Percentiles rank a stretch among this genome's conserved stretches.
These are phyloP conservation scores for Trichosanthes truncata DNA, from an alignment of 306 rosid genomes.

Conservation along the genomic window DNA sequence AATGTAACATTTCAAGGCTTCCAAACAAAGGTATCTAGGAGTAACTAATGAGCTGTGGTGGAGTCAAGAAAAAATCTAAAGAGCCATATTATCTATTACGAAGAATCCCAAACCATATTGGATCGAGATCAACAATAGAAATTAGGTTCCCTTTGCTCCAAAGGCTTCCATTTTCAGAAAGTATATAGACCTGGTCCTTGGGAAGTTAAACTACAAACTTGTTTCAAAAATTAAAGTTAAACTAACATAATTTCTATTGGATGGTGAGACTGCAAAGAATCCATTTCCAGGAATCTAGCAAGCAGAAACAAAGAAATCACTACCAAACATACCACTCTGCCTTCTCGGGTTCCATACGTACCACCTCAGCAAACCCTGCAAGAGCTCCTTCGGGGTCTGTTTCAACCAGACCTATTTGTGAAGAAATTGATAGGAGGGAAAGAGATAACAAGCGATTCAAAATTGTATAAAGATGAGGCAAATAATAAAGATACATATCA, in stretches of 20 bases:
- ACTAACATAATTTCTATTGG: neutral
- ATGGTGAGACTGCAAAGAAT: neutral
- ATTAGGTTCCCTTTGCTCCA: neutral
- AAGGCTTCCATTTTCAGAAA: neutral
- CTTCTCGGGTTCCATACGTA: conserved; percentile 84
- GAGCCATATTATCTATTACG: neutral
- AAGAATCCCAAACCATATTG: neutral
- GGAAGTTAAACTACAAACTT: neutral
- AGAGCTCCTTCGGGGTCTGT: conserved; percentile 90
- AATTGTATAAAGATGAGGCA: neutral
- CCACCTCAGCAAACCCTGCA: conserved; percentile 79
- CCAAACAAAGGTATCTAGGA: neutral
- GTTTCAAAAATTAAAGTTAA: neutral
- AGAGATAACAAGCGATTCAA: neutral
- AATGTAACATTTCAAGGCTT: neutral
- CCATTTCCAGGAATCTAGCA: neutral
- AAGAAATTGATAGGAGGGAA: neutral
- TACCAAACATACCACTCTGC: conserved; percentile 69
- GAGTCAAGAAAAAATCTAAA: neutral
- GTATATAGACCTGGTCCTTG: neutral
- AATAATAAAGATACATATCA: neutral
- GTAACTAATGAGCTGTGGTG: neutral
- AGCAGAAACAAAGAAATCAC: neutral
- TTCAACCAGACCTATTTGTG: conserved; percentile 65
- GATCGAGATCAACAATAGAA: neutral